A percentile compares a stretch with the other conserved stretches of the same genome.
Evolutionary conservation across 768 basidiomycete genomes (phyloP).

Genomic region (Artomyces pyxidatus): DNA sequence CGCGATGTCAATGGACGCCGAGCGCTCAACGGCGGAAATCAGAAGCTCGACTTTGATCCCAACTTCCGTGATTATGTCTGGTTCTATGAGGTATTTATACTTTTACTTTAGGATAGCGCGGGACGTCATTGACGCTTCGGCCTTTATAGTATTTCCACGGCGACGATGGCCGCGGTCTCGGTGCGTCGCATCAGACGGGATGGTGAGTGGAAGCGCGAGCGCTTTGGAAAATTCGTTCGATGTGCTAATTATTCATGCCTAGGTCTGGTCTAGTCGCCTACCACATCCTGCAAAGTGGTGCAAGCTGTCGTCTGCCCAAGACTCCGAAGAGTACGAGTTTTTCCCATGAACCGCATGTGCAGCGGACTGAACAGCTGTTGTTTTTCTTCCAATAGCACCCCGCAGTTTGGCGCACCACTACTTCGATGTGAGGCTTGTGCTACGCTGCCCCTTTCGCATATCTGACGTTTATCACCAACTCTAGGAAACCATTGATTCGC

Average conservation of each 20-base stretch:
- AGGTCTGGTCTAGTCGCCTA: conserved; percentile 89
- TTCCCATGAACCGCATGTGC: too few species aligned
- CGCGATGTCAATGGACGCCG: conserved; percentile 80
- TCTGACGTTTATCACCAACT: background rate
- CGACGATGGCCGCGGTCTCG: conserved; percentile 85
- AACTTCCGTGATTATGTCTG: conserved; percentile 95
- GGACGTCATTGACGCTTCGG: background rate
- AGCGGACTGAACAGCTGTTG: background rate
- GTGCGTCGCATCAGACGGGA: conserved; percentile 97
- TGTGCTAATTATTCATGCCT: too few species aligned
- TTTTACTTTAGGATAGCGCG: background rate
- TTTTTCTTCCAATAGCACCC: conserved; percentile 47
- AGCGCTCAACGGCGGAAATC: conserved; percentile 87
- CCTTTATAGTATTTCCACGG: conserved; percentile 81
- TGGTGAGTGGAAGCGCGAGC: conserved; percentile 65
- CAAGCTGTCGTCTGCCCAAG: conserved; percentile 82
- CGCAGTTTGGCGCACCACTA: conserved; percentile 83
- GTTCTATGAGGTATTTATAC: conserved; percentile 78
- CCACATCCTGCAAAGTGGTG: conserved; percentile 86
- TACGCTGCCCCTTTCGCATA: conserved; percentile 2
- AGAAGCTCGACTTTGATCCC: conserved; percentile 83
- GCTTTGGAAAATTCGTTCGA: too few species aligned
- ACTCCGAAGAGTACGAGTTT: conserved; percentile 81
- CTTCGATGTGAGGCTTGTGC: conserved; percentile 69
- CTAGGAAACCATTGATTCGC: conserved; percentile 67